phyloP scores from a whole-genome alignment of 345 rosid species.

The Eucalyptus tenuipes region DNA sequence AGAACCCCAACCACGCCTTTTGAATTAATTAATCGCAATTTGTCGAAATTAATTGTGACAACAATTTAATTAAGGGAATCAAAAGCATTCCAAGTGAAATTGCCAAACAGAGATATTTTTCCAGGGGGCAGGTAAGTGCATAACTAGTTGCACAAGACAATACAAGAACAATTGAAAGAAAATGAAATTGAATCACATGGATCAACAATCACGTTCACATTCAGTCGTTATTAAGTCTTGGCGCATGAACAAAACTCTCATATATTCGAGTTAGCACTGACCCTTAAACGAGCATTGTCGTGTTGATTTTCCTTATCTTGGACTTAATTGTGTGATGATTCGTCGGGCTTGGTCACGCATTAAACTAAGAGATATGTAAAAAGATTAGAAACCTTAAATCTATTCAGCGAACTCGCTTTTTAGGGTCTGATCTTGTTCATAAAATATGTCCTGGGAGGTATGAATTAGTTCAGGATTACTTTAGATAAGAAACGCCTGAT shows the following conservation, averaged over 20 bases:
- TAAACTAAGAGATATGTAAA: neutral
- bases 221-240: neutral
- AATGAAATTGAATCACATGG: neutral
- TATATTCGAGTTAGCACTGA: neutral
- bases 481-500: neutral
- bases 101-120: neutral
- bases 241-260: neutral
- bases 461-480: neutral
- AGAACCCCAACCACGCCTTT: neutral
- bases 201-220: neutral
- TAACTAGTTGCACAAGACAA: neutral
- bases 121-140: neutral
- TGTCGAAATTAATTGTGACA: neutral
- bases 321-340: neutral
- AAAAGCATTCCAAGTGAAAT: neutral
- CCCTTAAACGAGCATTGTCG: neutral
- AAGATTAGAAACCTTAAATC: neutral
- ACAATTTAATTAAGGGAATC: neutral
- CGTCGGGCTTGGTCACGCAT: accelerated
- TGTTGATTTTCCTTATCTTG: neutral
- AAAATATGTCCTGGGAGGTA: neutral
- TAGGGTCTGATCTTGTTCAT: neutral
- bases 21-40: neutral
- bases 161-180: neutral
- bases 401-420: neutral